Evolutionary conservation across 2,329 filamentous ascomycete genomes (phyloP), one percentile per base, ranked within the genome.

Genomic region (Phaeosphaeriaceae sp.): DNA sequence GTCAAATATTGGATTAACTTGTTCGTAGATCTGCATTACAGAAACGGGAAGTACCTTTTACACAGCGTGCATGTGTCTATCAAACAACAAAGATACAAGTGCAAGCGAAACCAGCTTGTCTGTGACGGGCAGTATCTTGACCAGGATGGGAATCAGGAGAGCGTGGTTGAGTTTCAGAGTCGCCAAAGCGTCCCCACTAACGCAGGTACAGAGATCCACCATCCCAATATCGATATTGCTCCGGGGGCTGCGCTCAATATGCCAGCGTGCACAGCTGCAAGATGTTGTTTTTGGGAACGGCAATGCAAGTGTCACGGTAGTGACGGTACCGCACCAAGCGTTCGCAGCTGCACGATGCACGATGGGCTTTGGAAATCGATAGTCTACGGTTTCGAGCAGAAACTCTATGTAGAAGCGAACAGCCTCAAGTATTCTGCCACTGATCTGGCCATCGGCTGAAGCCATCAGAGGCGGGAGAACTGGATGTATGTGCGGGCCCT

Each of bases 191-290:
- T 54, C 60, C 62, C 64, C 66, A 63, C 75, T 76, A 76, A 72
- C 66, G 75, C 74, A 77, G 75, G 75, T 77, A 76, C 75, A 64
- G 61, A 54, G 44, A 54, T 65, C 50, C 48, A 65, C 63, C 60
- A 57, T 65, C 69, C 74, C 59, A 76, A 70, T 52, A 17, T 45
- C 72, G 66, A 63, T 62, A 68, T 73, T 76, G 63, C 70, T 71
- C 73, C 74, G 74, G 25, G 22, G 49, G 33, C 47, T 51, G 51
- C 36, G 45, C 47, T 56, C 48, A 56, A 62, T 62, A 61, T 58
- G 65, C 65, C 68, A 71, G 66, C 51, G 57, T 52, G 54, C 49
- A 53, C 50, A 40, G 41, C 52, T 55, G 59, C 60, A 53, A 57
- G 56, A 46, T 55, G 60, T 69, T 68, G 70, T 72, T 73, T 73